Base-by-base conservation (phyloP, 2,329 filamentous ascomycete species). In the Aaosphaeria arxii region DNA sequence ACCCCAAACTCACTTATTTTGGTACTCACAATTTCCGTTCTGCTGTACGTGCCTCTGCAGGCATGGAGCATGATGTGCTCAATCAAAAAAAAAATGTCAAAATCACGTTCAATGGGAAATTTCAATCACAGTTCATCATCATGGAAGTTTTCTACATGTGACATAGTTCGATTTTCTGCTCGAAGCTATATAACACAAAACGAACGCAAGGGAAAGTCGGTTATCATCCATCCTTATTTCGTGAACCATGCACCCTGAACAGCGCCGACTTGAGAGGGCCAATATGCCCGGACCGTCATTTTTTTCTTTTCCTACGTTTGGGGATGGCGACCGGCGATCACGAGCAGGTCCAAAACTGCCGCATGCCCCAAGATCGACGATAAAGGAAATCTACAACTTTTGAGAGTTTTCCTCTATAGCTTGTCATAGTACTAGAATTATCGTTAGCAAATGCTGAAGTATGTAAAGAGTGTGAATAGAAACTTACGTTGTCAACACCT, bases 401-500 rank as follows among this genome's bases (percentile, higher is more conserved):
- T 63, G 63, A 62, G 58, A 72, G 65, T 67, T 72, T 69, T 62
- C 70, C 67, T 77, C 76, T 96, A 96, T 81, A 96, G 86, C 88
- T 96, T 96, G 87, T 96, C 91, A 80, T 96, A 96, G 87, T 95
- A 96, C 89, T 95, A 70, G 65, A 66, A 60, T 59, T 30, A 44
- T 6, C 42, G 57, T 70, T 57, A 75, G 82, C 71, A 79, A 71
- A 32, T 43, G 30, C 35, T 30, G 36, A 3, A 32, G 30, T 3
- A 5, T 5, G 40, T n/a, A n/a, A 36, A 42, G 31, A 41, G 1
- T 3, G 3, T 24, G 17, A 28, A 9, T 7, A 6, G 28, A 6
- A 39, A 88, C 89, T 90, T 85, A 94, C 90, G 84, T 96, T 95
- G 74, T 90, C 89, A 80, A 91, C 86, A 74, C 87, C 89, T 67